These are phyloP conservation scores for Selaginella tamariscina DNA, from an alignment of 75 land plant species.

Conservation along the genomic window DNA sequence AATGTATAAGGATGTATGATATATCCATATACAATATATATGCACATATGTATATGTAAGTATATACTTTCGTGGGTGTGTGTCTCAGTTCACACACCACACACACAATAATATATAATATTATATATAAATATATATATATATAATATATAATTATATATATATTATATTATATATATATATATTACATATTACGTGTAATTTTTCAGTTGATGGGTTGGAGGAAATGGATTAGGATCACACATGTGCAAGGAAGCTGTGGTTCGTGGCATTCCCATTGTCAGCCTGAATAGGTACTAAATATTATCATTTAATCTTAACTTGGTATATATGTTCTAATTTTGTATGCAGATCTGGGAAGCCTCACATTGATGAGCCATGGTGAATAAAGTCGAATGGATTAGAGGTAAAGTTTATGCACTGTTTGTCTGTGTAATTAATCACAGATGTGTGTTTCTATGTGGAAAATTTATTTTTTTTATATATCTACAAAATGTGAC, in stretches of 20 bases:
- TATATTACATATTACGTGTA: too few relatives aligned
- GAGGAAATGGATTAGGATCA: constrained; percentile 90
- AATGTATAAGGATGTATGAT: too few relatives aligned
- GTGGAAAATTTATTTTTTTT: not conserved
- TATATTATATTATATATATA: too few relatives aligned
- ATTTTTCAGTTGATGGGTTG: constrained; percentile 75
- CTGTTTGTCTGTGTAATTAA: too few relatives aligned
- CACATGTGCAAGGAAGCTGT: constrained; percentile 83
- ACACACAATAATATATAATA: too few relatives aligned
- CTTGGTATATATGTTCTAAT: not conserved
- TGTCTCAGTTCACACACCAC: too few relatives aligned
- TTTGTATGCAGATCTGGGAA: constrained; percentile 51
- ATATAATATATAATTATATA: too few relatives aligned
- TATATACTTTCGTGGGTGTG: too few relatives aligned
- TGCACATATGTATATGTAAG: too few relatives aligned
- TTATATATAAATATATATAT: too few relatives aligned
- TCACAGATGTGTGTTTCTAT: too few relatives aligned
- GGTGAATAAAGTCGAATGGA: constrained; percentile 56
- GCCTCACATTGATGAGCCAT: constrained; percentile 46
- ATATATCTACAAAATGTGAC: not conserved
- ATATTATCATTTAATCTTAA: not conserved
- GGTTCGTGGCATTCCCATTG: constrained; percentile 45
- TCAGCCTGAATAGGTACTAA: constrained; percentile 72
- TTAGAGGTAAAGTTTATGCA: constrained; percentile 36
- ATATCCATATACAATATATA: too few relatives aligned